These are phyloP conservation scores for Chrysanthemum seticuspe DNA, from an alignment of 129 eudicot genomes.

Conservation along the genomic window DNA sequence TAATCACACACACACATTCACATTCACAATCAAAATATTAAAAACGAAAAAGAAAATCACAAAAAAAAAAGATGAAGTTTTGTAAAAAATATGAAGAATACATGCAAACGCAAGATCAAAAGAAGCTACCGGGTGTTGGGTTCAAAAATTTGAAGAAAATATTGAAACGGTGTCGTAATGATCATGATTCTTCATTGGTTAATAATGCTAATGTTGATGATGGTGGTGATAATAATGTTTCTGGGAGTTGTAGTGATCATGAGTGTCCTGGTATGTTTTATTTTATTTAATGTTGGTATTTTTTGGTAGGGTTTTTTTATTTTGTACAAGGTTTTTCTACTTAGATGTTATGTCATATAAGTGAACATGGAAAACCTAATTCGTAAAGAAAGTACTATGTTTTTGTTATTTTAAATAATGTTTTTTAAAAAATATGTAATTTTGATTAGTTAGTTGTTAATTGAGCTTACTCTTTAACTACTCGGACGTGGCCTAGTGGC, in stretches of 20 bases:
- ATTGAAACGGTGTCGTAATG: slow-evolving; percentile 34
- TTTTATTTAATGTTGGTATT: background rate
- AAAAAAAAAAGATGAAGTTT: slow-evolving; percentile 23
- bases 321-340: background rate
- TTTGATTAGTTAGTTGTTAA: too few relatives aligned
- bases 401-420: too few relatives aligned
- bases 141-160: slow-evolving; percentile 37
- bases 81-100: slow-evolving; percentile 35
- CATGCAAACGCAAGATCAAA: slow-evolving; percentile 39
- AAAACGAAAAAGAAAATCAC: too few relatives aligned
- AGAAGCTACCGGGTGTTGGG: slow-evolving; percentile 35
- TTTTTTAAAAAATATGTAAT: too few relatives aligned
- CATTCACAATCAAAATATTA: too few relatives aligned
- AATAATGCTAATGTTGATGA: slow-evolving; percentile 5
- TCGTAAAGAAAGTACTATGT: too few relatives aligned
- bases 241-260: too few relatives aligned
- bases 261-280: too few relatives aligned
- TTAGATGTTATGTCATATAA: background rate
- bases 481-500: too few relatives aligned
- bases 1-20: background rate
- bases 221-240: background rate
- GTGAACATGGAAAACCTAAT: too few relatives aligned
- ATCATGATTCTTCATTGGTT: slow-evolving; percentile 4
- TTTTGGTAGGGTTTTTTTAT: background rate
- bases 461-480: too few relatives aligned